phyloP scores from a whole-genome alignment of 495 filamentous ascomycete species.

The Recurvomyces mirabilis region DNA sequence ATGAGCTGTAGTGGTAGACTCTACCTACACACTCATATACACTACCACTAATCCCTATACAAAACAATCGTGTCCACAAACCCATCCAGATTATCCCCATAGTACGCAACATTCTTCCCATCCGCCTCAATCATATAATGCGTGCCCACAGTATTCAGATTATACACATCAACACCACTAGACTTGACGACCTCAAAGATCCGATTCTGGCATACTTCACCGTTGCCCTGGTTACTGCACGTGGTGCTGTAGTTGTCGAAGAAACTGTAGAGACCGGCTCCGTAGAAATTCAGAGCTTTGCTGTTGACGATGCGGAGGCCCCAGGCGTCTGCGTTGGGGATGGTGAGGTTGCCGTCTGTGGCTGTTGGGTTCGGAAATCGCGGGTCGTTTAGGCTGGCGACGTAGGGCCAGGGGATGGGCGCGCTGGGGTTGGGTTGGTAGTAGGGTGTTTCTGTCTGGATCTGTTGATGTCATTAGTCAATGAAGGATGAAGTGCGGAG shows the following conservation, averaged over 20 bases:
- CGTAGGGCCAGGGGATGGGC: slow-evolving; percentile 43
- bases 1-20: no score
- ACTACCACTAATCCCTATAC: no score
- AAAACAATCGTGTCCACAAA: slow-evolving; percentile 44
- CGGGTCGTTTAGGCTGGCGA: slow-evolving; percentile 32
- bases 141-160: slow-evolving; percentile 37
- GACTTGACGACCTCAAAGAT: slow-evolving; percentile 43
- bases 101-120: slow-evolving; percentile 39
- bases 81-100: slow-evolving; percentile 43
- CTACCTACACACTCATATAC: no score
- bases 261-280: slow-evolving; percentile 28
- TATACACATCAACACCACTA: slow-evolving; percentile 33
- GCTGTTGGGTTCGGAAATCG: slow-evolving; percentile 15
- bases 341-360: slow-evolving; percentile 47
- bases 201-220: slow-evolving; percentile 46
- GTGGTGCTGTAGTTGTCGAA: slow-evolving; percentile 29
- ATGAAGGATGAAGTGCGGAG: neutral
- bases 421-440: slow-evolving; percentile 58
- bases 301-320: slow-evolving; percentile 54
- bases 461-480: slow-evolving; percentile 9
- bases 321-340: slow-evolving; percentile 40
- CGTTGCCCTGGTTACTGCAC: slow-evolving; percentile 38
- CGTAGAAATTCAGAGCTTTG: slow-evolving; percentile 45
- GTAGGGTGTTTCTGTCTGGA: slow-evolving; percentile 32
- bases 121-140: slow-evolving; percentile 37